These are phyloP conservation scores for Acmispon strigosus DNA, from an alignment of 306 rosid genomes.

Conservation along the genomic window DNA sequence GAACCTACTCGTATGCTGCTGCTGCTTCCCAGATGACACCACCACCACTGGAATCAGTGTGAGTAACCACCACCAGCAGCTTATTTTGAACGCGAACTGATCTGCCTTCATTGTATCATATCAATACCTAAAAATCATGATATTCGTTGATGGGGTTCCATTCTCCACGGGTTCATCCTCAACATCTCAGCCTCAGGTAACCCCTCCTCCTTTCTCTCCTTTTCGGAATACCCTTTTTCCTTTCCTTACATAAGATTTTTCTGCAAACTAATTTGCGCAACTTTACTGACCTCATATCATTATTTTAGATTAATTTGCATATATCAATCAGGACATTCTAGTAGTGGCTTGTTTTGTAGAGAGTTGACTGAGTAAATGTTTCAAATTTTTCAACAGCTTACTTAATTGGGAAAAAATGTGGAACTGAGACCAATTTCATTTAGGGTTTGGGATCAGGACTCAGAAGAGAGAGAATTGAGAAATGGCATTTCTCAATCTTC, in stretches of 20 bases:
- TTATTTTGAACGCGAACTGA: neutral
- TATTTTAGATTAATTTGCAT: neutral
- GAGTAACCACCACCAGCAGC: neutral
- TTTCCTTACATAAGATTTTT: neutral
- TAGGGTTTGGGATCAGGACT: neutral
- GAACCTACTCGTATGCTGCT: too few species aligned
- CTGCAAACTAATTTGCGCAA: neutral
- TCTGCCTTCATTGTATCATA: neutral
- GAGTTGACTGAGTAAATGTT: neutral
- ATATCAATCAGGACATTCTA: neutral
- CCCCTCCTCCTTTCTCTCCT: neutral
- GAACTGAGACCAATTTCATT: neutral
- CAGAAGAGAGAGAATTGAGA: neutral
- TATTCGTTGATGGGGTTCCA: conserved; percentile 25
- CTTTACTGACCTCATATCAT: too few species aligned
- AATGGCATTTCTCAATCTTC: neutral
- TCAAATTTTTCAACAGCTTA: neutral
- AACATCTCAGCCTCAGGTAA: conserved; percentile 40
- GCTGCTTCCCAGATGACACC: too few species aligned
- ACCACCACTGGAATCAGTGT: neutral
- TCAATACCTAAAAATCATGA: conserved; percentile 23
- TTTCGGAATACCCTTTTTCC: neutral
- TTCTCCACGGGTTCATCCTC: conserved; percentile 23
- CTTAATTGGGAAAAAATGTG: neutral
- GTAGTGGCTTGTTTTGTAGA: neutral